Percentiles rank a stretch among this genome's conserved stretches.
Evolutionary conservation across 495 filamentous ascomycete genomes (phyloP).

Genomic region (Xylaria scruposa): DNA sequence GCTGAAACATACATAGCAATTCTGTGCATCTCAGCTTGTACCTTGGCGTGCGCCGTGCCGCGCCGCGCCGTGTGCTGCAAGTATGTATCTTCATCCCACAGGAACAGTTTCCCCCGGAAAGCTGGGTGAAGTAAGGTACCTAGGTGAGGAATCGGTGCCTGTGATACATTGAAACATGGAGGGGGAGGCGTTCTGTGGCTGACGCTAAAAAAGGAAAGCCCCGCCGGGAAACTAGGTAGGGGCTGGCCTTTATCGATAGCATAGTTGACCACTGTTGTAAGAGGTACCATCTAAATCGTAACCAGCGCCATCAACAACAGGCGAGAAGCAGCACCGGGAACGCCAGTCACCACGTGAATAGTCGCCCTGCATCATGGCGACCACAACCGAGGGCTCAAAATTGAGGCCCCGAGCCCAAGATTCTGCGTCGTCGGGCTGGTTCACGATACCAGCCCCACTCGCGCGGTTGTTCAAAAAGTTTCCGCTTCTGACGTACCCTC

Average conservation of each 20-base stretch:
- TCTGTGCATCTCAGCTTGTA: slow-evolving; percentile 15
- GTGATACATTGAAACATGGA: not conserved
- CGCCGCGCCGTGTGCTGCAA: not conserved
- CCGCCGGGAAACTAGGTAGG: not conserved
- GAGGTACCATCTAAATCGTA: not conserved
- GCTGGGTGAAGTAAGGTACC: not conserved
- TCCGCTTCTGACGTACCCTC: slow-evolving; percentile 77
- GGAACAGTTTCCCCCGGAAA: not conserved
- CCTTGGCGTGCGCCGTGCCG: not conserved
- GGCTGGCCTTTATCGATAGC: not conserved
- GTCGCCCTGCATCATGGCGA: slow-evolving; percentile 28
- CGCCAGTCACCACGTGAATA: not conserved
- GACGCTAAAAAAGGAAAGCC: not conserved
- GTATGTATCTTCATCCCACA: slow-evolving; percentile 1
- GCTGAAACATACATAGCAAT: slow-evolving; percentile 3
- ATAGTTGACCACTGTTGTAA: not conserved
- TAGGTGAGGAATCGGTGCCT: not conserved
- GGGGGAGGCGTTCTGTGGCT: not conserved
- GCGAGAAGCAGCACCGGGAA: not conserved
- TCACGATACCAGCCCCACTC: slow-evolving; percentile 75
- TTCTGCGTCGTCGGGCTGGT: slow-evolving; percentile 37
- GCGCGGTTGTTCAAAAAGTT: slow-evolving; percentile 84
- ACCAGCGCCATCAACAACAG: not conserved
- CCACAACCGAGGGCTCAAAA: slow-evolving; percentile 20
- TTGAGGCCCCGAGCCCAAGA: slow-evolving; percentile 27